Conservation (phyloP, 1,284 basidiomycete species). For the Ceratobasidium theobromae region DNA sequence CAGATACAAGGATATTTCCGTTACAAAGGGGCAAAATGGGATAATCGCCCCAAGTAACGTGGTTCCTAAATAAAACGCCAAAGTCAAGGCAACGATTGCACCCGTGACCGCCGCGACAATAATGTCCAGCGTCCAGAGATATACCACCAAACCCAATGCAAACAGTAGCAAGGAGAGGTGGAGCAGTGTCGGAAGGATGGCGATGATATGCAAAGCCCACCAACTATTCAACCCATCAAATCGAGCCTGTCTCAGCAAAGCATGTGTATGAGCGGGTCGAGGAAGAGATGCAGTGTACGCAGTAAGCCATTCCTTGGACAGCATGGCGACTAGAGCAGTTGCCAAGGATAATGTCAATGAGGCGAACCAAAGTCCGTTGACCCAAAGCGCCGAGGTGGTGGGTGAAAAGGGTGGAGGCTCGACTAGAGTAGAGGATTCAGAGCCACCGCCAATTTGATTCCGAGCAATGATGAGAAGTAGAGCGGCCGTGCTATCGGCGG, state of each 20-base stretch:
- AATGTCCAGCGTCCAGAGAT: constrained; percentile 22
- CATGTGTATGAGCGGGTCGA: constrained; percentile 17
- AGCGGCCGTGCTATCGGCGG: constrained; percentile 1
- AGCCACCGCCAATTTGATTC: neutral
- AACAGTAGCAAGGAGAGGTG: constrained; percentile 29
- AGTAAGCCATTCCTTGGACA: constrained; percentile 32
- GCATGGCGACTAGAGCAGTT: constrained; percentile 21
- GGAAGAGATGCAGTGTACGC: constrained; percentile 22
- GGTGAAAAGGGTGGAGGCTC: constrained; percentile 5
- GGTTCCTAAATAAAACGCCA: constrained; percentile 8
- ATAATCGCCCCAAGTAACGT: constrained; percentile 12
- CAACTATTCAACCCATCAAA: constrained; percentile 23
- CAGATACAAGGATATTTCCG: constrained; percentile 17
- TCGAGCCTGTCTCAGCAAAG: constrained; percentile 11
- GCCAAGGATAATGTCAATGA: constrained; percentile 17
- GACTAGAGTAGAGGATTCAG: neutral
- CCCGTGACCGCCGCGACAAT: constrained; percentile 17
- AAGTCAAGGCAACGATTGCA: constrained; percentile 5
- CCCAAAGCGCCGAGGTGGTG: constrained; percentile 7
- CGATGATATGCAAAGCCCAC: constrained; percentile 23
- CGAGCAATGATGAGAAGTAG: constrained; percentile 20
- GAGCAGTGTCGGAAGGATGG: constrained; percentile 24
- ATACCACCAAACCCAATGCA: constrained; percentile 16
- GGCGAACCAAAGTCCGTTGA: constrained; percentile 31
- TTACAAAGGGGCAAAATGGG: constrained; percentile 11